Evolutionary conservation across 1,284 basidiomycete species (phyloP).

Genomic region (Cryptococcus sp.): DNA sequence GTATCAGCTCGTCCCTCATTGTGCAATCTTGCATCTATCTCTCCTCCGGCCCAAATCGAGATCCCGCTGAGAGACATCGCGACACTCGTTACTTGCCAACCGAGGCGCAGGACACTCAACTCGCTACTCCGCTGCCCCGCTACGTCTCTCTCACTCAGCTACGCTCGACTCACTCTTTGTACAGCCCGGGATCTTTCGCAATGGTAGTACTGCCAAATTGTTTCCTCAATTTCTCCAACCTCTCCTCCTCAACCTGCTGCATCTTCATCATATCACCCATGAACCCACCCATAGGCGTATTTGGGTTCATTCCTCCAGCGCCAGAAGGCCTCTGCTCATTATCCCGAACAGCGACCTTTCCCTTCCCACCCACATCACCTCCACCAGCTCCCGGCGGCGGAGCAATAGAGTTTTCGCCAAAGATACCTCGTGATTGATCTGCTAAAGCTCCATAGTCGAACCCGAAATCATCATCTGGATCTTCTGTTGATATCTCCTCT

Average conservation of each 20-base stretch:
- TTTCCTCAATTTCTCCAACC: conserved; percentile 40
- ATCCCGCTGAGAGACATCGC: too few species aligned
- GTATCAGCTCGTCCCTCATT: background rate
- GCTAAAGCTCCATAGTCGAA: conserved; percentile 50
- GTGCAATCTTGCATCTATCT: background rate
- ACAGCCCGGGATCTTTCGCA: conserved; percentile 37
- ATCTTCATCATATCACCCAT: conserved; percentile 50
- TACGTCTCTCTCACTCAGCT: background rate
- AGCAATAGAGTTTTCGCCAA: conserved; percentile 33
- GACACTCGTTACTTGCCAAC: too few species aligned
- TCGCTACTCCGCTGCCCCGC: too few species aligned
- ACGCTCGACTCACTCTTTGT: conserved; percentile 40
- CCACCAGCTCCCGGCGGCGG: conserved; percentile 19
- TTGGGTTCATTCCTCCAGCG: conserved; percentile 26
- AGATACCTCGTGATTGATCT: conserved; percentile 48
- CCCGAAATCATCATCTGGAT: conserved; percentile 29
- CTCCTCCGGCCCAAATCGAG: too few species aligned
- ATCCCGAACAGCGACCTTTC: conserved; percentile 28
- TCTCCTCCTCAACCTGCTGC: conserved; percentile 45
- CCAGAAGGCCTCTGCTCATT: conserved; percentile 22
- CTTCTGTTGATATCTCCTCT: conserved; percentile 57
- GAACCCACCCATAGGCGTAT: conserved; percentile 48
- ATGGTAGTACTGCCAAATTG: conserved; percentile 39
- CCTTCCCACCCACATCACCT: conserved; percentile 16
- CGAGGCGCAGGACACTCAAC: too few species aligned